A percentile compares a stretch with the other conserved stretches of the same genome.
phyloP scores from a whole-genome alignment of 352 stramenopile species.

The Phytopythium kandeliae region DNA sequence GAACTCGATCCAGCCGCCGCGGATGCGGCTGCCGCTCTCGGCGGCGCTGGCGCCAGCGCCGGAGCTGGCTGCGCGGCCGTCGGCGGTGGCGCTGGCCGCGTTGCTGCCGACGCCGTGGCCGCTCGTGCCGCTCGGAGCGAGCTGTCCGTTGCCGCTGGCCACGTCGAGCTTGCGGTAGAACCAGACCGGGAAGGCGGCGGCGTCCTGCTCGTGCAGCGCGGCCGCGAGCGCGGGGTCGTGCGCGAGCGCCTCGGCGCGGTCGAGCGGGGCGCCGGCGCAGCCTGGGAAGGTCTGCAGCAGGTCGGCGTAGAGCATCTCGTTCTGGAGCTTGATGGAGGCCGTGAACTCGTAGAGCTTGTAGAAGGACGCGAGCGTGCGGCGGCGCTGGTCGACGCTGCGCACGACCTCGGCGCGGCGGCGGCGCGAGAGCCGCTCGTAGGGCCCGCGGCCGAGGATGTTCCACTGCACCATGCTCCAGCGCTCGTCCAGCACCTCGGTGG shows the following conservation, averaged over 20 bases:
- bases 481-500: slow-evolving; percentile 76
- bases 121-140: slow-evolving; percentile 25
- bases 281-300: slow-evolving; percentile 48
- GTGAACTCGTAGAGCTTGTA: slow-evolving; percentile 85
- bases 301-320: slow-evolving; percentile 77
- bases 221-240: slow-evolving; percentile 30
- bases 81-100: slow-evolving; percentile 8
- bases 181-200: slow-evolving; percentile 69
- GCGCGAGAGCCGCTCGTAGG: slow-evolving; percentile 68
- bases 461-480: slow-evolving; percentile 85
- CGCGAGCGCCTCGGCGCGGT: slow-evolving; percentile 24
- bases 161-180: slow-evolving; percentile 72
- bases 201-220: slow-evolving; percentile 46
- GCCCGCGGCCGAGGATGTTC: slow-evolving; percentile 76
- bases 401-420: slow-evolving; percentile 61
- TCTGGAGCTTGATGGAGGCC: slow-evolving; percentile 77
- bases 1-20: slow-evolving; percentile 67
- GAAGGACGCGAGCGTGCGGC: slow-evolving; percentile 60
- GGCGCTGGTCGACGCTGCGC: slow-evolving; percentile 62
- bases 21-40: slow-evolving; percentile 17
- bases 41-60: neutral
- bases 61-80: no score
- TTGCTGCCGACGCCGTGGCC: slow-evolving; percentile 8
- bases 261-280: slow-evolving; percentile 40
- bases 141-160: slow-evolving; percentile 24